Evolutionary conservation across 1,139 yeast species (phyloP), one percentile per base, ranked within the genome.

Genomic region (Nakaseomyces delphensis): DNA sequence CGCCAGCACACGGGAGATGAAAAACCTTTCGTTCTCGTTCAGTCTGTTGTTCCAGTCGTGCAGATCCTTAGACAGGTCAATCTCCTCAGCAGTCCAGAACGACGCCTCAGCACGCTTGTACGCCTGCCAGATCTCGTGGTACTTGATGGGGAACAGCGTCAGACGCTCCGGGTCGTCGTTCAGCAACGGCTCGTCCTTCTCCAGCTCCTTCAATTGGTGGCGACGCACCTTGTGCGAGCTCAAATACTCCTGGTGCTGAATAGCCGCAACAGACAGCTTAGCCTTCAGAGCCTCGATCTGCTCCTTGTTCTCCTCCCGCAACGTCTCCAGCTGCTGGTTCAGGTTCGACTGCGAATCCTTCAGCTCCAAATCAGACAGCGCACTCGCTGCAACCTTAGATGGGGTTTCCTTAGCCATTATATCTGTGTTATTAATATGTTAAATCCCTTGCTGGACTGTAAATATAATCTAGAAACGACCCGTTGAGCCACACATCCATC

Each of bases 71-170:
- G 95, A 82, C 55, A 91, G 75, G 67, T 91, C 98, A 54, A 91
- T 89, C 70, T 91, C 98, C 71, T 91, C 98, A 41, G 98, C 96
- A 40, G 98, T 91, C 98, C 98, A 91, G 76, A 91, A 91, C 4
- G 97, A 89, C 19, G 98, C 98, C 72, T 91, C 98, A 38, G 97
- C 97, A 70, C 91, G 86, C 73, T 91, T 91, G 71, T 91, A 91
- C 76, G 93, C 89, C 67, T 89, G 95, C 97, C 98, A 91, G 63
- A 91, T 84, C 70, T 91, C 97, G 64, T 89, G 93, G 71, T 87
- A 91, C 69, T 84, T 83, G 69, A 91, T 87, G 52, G 98, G 98
- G 79, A 89, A 91, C 52, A 91, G 70, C 44, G 91, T 97, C 62
- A 85, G 87, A 62, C 98, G 80, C 60, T 78, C 77, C 54, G 76